Evolutionary conservation across 2,329 filamentous ascomycete species (phyloP), one percentile per base, ranked within the genome.

Genomic region (Leptographium radiaticola): DNA sequence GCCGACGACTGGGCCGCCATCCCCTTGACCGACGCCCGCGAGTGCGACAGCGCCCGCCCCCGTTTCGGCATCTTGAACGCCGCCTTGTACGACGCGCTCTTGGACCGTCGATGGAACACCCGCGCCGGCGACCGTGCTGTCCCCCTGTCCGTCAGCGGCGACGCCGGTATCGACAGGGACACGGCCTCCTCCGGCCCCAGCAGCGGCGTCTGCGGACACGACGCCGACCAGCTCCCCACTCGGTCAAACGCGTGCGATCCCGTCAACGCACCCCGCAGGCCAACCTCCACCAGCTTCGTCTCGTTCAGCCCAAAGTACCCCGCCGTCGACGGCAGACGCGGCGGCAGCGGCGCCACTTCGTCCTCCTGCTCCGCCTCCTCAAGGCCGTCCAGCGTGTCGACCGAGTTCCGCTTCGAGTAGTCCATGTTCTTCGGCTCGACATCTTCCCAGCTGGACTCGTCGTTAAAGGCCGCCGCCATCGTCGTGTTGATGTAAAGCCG

Each of bases 291-390:
- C n/a, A 60, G 57, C 10, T 57, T 59, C 8, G 57, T 57, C 56
- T 65, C 64, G 53, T 61, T 58, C 15, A 68, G 54, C 18, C 65
- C 65, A 2, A 68, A 57, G 51, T 61, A 60, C 31, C 66, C 64
- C 2, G 65, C 61, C 0, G 65, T 65, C 7, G 40, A 31, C 31
- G 34, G 7, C 2, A 38, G 33, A 10, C 36, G 38, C 33, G 50
- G 36, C 16, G 36, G 25, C n/a, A 42, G 36, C 31, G 39, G 11
- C 31, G 36, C 4, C 18, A 31, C 6, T 15, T 39, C n/a, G 33
- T 52, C 50, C 16, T 12, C 20, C 6, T 20, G 15, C 6, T 51
- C 31, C 34, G 49, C 50, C 30, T 51, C 52, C 6, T 52, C 51
- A 11, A 38, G n/a, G 4, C 51, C 49, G 12, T 49, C 8, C 7